A percentile compares a stretch with the other conserved stretches of the same genome.
phyloP scores from a whole-genome alignment of 257 asterid species.

The Petunia secreta region DNA sequence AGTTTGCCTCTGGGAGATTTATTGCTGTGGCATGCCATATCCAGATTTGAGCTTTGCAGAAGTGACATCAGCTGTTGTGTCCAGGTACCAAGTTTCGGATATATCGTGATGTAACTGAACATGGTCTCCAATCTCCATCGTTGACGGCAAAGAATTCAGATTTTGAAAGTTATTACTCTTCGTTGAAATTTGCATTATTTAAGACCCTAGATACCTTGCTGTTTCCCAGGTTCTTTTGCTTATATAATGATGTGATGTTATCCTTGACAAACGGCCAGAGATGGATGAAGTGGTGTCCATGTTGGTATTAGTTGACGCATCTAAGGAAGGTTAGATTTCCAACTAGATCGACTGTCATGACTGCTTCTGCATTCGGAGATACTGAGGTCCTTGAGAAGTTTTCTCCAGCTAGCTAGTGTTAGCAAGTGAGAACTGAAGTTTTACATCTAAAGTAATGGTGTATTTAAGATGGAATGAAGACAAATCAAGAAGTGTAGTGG shows the following conservation, averaged over 20 bases:
- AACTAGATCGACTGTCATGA: conserved; percentile 53
- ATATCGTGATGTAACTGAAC: too few relatives aligned
- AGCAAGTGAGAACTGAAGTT: too few relatives aligned
- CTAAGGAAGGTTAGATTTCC: conserved; percentile 91
- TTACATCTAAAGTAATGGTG: too few relatives aligned
- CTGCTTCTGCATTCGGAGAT: conserved; percentile 64
- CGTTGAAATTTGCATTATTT: conserved; percentile 52
- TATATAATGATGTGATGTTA: conserved; percentile 89
- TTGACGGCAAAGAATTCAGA: background rate
- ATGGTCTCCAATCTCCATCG: background rate
- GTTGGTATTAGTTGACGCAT: conserved; percentile 77
- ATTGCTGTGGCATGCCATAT: conserved; percentile 94
- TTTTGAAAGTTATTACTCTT: background rate
- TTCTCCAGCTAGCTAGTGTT: too few relatives aligned
- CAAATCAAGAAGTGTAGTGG: too few relatives aligned
- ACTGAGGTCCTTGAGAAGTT: conserved; percentile 41
- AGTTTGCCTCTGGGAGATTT: conserved; percentile 91
- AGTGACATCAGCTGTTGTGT: conserved; percentile 85
- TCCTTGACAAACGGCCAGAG: conserved; percentile 76
- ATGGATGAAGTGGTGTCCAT: conserved; percentile 78
- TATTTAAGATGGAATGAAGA: too few relatives aligned
- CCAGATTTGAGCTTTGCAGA: conserved; percentile 89
- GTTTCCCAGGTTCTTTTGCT: conserved; percentile 76
- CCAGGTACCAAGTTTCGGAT: conserved; percentile 47
- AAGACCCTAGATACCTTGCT: conserved; percentile 89